Evolutionary conservation across 163 green algal species (phyloP), one percentile per base, ranked within the genome.

Genomic region (Scenedesmus sp.): DNA sequence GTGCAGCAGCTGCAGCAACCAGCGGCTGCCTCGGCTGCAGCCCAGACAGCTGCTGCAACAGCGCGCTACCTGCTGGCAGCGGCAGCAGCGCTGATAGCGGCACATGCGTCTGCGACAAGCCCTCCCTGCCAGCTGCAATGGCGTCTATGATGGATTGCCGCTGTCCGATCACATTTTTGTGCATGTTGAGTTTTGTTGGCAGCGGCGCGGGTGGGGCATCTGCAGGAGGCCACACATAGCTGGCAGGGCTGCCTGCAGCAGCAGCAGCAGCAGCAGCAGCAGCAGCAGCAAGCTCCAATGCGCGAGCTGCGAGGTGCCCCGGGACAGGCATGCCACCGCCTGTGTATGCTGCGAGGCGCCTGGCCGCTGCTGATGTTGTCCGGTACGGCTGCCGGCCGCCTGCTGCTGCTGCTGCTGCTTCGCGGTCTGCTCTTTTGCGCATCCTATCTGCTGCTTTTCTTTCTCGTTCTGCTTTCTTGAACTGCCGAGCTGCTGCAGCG

Each of bases 41-140:
- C 16, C 66, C 16, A 5, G 66, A 76, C 9, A 56, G 86, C 62
- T 67, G 46, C 34, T 84, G 64, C 34, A 23, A 46, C 34, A n/a
- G 4, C 86, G 66, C 67, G 18, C 34, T 16, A 18, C 16, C 66
- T 82, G 2, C 7, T 7, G 1, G n/a, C 23, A 13, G 6, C 12
- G 7, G 46, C 52, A 84, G 67, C 86, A 90, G 55, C 20, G 15
- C 34, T 13, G 52, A 20, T n/a, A 90, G 9, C n/a, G 85, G 85
- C 52, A 82, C 15, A 54, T 90, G 85, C 5, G 60, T 90, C 85
- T 82, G 2, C 10, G 34, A 10, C 46, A 90, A 62, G 62, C 82
- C 62, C 46, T 64, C 85, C 1, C 4, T 15, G 1, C 85, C 85
- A 16, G 4, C 16, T 18, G 26, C 62, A n/a, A 90, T 82, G 4